Evolutionary conservation across 352 stramenopile genomes (phyloP).

Genomic region (Phytopythium boreale): DNA sequence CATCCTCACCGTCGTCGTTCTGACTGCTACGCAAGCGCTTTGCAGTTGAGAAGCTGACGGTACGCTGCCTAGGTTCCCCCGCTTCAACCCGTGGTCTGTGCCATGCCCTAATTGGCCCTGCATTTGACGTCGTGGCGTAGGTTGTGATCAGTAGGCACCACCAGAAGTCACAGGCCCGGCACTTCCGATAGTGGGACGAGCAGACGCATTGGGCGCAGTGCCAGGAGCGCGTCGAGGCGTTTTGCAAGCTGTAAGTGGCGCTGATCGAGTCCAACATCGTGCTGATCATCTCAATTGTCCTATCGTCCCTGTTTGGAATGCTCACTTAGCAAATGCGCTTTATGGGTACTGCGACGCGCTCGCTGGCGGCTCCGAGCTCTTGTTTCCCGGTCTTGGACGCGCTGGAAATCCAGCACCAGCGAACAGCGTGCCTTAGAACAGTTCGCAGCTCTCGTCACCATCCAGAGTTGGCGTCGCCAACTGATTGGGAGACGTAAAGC

Average conservation of each 20-base stretch:
- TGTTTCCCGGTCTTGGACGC: constrained; percentile 25
- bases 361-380: constrained; percentile 22
- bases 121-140: not conserved
- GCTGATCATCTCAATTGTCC: not conserved
- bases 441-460: constrained; percentile 35
- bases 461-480: constrained; percentile 55
- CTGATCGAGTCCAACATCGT: not conserved
- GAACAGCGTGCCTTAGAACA: constrained; percentile 34
- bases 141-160: not conserved
- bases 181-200: constrained; percentile 28
- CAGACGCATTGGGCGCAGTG: constrained; percentile 20
- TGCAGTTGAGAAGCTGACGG: constrained; percentile 35
- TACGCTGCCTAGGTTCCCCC: constrained; percentile 9
- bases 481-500: constrained; percentile 23
- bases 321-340: constrained; percentile 37
- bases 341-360: constrained; percentile 34
- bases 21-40: constrained; percentile 29
- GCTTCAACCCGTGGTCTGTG: not conserved
- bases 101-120: not conserved
- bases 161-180: not conserved
- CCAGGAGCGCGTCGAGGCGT: constrained; percentile 21
- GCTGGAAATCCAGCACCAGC: constrained; percentile 20
- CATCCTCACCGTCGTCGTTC: constrained; percentile 10
- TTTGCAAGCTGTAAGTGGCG: constrained; percentile 42
- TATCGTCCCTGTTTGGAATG: not conserved